Percentiles rank a stretch among this genome's conserved stretches.
Conservation (phyloP, 192 early-diverging fungal genomes). For the Umbelopsis vinacea region DNA sequence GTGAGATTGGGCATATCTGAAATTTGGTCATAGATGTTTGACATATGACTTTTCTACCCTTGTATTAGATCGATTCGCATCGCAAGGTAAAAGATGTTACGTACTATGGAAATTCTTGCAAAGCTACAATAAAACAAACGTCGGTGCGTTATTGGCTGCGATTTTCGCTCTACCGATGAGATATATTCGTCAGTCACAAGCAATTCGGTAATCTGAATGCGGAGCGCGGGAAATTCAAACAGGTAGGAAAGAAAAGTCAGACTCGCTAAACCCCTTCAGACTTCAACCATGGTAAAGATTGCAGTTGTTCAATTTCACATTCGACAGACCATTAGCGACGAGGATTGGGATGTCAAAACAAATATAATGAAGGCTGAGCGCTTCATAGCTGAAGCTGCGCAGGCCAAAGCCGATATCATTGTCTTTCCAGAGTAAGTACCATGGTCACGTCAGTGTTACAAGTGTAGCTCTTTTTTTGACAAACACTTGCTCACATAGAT, state of each 20-base stretch:
- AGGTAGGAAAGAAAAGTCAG: background rate
- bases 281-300: constrained; percentile 25
- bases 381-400: constrained; percentile 25
- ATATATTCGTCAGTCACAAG: too few relatives aligned
- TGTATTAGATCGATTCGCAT: too few relatives aligned
- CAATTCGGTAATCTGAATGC: background rate
- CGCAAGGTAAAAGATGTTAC: too few relatives aligned
- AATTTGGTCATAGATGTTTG: too few relatives aligned
- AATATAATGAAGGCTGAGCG: constrained; percentile 21
- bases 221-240: constrained; percentile 3
- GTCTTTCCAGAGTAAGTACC: constrained; percentile 40
- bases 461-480: background rate
- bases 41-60: too few relatives aligned
- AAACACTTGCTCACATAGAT: constrained; percentile 17
- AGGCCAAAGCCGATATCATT: constrained; percentile 26
- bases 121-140: too few relatives aligned
- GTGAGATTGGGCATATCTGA: too few relatives aligned
- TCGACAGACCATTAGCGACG: constrained; percentile 22
- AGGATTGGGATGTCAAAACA: background rate
- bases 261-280: background rate
- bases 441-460: background rate
- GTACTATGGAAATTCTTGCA: too few relatives aligned
- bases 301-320: constrained; percentile 38
- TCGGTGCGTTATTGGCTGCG: too few relatives aligned
- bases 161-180: too few relatives aligned